A percentile compares a stretch with the other conserved stretches of the same genome.
Conservation (phyloP, 805 yeast genomes). For the Scheffersomyces amazonensis region DNA sequence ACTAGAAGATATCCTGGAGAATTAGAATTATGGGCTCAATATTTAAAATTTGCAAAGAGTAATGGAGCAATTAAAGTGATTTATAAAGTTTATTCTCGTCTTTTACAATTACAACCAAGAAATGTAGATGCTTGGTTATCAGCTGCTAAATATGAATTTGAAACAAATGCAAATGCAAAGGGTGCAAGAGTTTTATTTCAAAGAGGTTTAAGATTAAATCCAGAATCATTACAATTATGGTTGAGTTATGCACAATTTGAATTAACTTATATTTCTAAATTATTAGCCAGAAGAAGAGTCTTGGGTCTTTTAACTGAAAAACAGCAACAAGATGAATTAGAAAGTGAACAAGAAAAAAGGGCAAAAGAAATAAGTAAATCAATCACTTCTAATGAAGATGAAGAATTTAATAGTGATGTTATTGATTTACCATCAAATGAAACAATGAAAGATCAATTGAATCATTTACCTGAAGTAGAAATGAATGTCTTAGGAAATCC, state of each 20-base stretch:
- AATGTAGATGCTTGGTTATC: constrained; percentile 89
- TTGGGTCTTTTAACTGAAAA: constrained; percentile 74
- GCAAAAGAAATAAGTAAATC: constrained; percentile 36
- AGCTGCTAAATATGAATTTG: constrained; percentile 93
- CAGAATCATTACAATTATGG: constrained; percentile 74
- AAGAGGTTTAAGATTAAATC: constrained; percentile 79
- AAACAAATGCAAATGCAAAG: constrained; percentile 80
- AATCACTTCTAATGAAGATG: constrained; percentile 23
- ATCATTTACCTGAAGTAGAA: constrained; percentile 82
- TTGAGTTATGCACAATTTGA: constrained; percentile 84
- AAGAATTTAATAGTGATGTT: constrained; percentile 35
- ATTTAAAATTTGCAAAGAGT: constrained; percentile 64
- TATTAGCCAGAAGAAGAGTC: constrained; percentile 78
- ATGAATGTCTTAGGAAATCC: constrained; percentile 80
- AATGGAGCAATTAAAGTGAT: constrained; percentile 69
- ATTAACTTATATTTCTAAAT: constrained; percentile 76
- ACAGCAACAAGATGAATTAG: constrained; percentile 54
- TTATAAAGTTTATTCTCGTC: constrained; percentile 71
- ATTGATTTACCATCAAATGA: constrained; percentile 50
- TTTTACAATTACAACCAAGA: constrained; percentile 86
- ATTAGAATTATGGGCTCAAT: constrained; percentile 72
- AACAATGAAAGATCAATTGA: constrained; percentile 58
- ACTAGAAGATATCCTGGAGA: constrained; percentile 77
- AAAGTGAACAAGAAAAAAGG: constrained; percentile 22
- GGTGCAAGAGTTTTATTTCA: constrained; percentile 87